Base-by-base conservation (phyloP, 2,329 filamentous ascomycete genomes). In the Colletotrichum navitas region DNA sequence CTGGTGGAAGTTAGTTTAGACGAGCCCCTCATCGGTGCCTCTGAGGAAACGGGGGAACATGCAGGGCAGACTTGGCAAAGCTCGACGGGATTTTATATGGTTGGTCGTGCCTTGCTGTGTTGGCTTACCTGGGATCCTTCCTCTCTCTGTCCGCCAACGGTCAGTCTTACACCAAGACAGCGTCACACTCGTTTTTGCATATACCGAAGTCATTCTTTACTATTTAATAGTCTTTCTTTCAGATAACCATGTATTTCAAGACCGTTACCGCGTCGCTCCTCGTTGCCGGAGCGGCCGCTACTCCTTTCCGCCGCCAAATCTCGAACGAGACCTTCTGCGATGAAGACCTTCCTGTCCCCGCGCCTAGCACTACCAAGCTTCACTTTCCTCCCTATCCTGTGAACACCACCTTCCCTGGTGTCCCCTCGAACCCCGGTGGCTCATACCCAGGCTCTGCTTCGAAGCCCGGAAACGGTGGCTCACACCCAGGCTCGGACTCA, bases 241-340 rank as follows among this genome's bases (percentile, higher is more conserved):
- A 18, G 4, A 24, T 59, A 34, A 56, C n/a, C 36, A 74, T 74
- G 72, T 69, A 68, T 66, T 47, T 66, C 70, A 66, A 68, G 54
- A 66, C 70, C 32, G 54, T 72, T 45, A 54, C 66, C 10, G 45
- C 69, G 47, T 62, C 69, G 3, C 68, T 72, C 63, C 66, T 74
- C 47, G 72, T 73, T 59, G 72, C 70, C 29, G 69, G 72, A 59
- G 72, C 72, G 14, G 62, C 59, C 4, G 72, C 72, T 24, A 60
- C 63, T 8, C 72, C 72, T 21, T 68, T 63, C 54, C 52, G 56
- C 62, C 71, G 71, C 47, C 65, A 59, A 52, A 47, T 65, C 43
- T 68, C 59, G n/a, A 71, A 68, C 68, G 68, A 68, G 36, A 63
- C 65, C 45, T 68, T 24, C 65, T 71, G 68, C 65, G 68, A 71